Conservation (phyloP, 129 eudicot species). For the Smallanthus sonchifolius region DNA sequence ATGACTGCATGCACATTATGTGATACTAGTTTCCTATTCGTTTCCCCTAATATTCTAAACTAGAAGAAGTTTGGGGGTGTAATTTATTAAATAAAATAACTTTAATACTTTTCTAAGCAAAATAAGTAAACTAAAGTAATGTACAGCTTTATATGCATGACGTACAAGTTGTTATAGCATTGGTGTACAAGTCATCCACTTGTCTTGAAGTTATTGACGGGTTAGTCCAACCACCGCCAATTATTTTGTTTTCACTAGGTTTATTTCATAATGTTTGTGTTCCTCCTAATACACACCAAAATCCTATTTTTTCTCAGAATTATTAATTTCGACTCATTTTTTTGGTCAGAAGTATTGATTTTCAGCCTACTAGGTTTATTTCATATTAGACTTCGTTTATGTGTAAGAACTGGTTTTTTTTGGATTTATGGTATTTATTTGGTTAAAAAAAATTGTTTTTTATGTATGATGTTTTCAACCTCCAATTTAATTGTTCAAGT, state of each 20-base stretch:
- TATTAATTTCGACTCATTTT: too few relatives aligned
- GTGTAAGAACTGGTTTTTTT: too few relatives aligned
- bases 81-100: background rate
- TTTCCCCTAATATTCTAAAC: conserved; percentile 11
- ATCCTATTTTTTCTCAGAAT: too few relatives aligned
- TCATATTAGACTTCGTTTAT: too few relatives aligned
- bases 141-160: background rate
- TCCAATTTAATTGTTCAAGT: too few relatives aligned
- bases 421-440: too few relatives aligned
- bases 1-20: conserved; percentile 36
- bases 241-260: background rate
- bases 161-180: conserved; percentile 2
- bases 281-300: too few relatives aligned
- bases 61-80: background rate
- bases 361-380: too few relatives aligned
- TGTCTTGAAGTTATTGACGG: conserved; percentile 5
- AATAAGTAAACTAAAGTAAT: background rate
- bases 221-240: conserved; percentile 35
- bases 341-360: too few relatives aligned
- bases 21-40: conserved; percentile 16
- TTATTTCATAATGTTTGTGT: too few relatives aligned
- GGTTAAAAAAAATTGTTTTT: too few relatives aligned
- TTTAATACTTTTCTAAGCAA: background rate
- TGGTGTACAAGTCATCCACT: background rate
- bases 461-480: too few relatives aligned